Conservation (phyloP, 345 rosid species). For the Lepidium aucheri region DNA sequence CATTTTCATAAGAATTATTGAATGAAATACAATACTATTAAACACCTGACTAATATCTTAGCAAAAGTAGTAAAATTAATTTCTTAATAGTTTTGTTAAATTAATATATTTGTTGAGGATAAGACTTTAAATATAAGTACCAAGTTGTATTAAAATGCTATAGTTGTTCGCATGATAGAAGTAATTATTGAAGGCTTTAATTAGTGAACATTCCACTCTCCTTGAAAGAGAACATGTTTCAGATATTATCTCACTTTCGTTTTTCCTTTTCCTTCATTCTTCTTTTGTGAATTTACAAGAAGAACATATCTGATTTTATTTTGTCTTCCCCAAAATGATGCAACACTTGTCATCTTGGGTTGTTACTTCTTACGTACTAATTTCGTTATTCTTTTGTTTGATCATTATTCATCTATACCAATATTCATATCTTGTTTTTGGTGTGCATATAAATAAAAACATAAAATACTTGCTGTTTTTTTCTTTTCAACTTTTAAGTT, state of each 20-base stretch:
- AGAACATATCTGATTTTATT: background rate
- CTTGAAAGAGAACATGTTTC: slow-evolving; percentile 14
- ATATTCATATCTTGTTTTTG: background rate
- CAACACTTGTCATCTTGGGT: slow-evolving; percentile 20
- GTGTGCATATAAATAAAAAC: too few species aligned
- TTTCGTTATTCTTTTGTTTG: background rate
- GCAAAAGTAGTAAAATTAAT: too few species aligned
- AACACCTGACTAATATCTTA: too few species aligned
- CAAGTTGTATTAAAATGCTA: background rate
- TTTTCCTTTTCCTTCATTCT: background rate
- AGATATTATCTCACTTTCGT: slow-evolving; percentile 19
- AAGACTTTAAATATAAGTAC: background rate
- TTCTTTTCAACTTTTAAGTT: too few species aligned
- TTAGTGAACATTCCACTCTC: slow-evolving; percentile 24
- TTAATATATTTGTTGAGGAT: background rate
- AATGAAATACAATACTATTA: background rate
- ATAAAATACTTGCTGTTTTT: too few species aligned
- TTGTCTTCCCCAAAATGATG: slow-evolving; percentile 4
- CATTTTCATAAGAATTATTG: background rate
- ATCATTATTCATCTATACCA: background rate
- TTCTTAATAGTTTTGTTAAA: too few species aligned
- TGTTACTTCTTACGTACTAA: background rate
- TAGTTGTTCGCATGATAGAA: slow-evolving; percentile 17
- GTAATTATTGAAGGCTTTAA: slow-evolving; percentile 24
- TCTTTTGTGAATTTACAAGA: background rate